Evolutionary conservation across 192 early-diverging fungal genomes (phyloP).

Genomic region (Globomyces pollinis-pini): DNA sequence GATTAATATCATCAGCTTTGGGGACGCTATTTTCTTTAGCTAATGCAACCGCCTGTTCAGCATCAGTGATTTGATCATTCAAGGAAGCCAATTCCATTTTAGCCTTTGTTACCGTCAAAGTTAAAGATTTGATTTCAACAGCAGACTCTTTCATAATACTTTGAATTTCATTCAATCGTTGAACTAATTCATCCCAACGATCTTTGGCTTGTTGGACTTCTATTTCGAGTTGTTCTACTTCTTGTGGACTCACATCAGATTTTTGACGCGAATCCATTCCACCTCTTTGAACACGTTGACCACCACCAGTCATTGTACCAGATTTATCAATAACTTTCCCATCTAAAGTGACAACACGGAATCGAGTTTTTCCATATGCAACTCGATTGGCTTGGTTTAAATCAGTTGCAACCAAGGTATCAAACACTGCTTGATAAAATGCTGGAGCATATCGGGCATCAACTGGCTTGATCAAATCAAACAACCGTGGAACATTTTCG

Average conservation of each 20-base stretch:
- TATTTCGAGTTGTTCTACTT: conserved; percentile 9
- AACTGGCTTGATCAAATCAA: conserved; percentile 79
- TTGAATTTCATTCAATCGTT: not conserved
- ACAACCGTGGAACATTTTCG: conserved; percentile 75
- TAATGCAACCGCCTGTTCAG: not conserved
- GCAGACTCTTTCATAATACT: not conserved
- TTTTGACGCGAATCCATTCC: conserved; percentile 79
- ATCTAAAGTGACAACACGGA: conserved; percentile 88
- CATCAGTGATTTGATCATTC: conserved; percentile 24
- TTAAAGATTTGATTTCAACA: not conserved
- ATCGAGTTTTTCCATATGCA: conserved; percentile 68
- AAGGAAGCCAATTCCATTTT: conserved; percentile 39
- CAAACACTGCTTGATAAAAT: conserved; percentile 76
- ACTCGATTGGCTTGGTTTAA: conserved; percentile 79
- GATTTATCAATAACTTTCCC: conserved; percentile 85
- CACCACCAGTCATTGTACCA: conserved; percentile 93
- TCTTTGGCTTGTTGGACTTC: not conserved
- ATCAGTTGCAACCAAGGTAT: conserved; percentile 83
- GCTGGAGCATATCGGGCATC: conserved; percentile 66
- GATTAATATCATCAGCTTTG: conserved; percentile 41
- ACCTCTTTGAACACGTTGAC: conserved; percentile 62
- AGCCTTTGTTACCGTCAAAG: not conserved
- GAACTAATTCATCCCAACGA: not conserved
- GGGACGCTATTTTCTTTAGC: conserved; percentile 40
- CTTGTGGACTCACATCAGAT: not conserved